A percentile compares a stretch with the other conserved stretches of the same genome.
phyloP scores from a whole-genome alignment of 768 basidiomycete species.

The Phaeotremella skinneri region DNA sequence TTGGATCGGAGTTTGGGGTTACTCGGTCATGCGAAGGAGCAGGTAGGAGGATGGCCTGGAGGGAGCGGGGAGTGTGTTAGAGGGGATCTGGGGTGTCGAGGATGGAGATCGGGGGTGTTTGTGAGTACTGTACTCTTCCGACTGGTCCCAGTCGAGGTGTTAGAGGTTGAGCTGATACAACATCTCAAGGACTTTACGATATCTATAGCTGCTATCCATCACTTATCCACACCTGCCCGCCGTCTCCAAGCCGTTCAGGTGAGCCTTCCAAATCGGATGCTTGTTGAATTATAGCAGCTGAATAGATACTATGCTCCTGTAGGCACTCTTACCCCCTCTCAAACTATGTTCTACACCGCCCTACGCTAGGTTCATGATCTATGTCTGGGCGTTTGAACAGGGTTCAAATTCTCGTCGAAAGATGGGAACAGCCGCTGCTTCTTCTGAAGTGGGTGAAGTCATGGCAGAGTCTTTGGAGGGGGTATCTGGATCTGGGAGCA shows the following conservation, averaged over 20 bases:
- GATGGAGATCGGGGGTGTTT: conserved; percentile 78
- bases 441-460: conserved; percentile 16
- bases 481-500: conserved; percentile 6
- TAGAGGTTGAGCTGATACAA: background rate
- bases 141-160: conserved; percentile 1
- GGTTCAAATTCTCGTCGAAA: conserved; percentile 75
- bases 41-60: conserved; percentile 46
- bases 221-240: conserved; percentile 76
- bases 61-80: conserved; percentile 62
- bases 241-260: conserved; percentile 74
- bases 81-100: conserved; percentile 67
- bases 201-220: conserved; percentile 96
- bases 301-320: conserved; percentile 23
- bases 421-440: conserved; percentile 53
- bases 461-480: conserved; percentile 17
- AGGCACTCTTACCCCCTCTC: conserved; percentile 35
- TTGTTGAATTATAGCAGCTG: background rate
- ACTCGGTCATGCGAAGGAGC: conserved; percentile 63
- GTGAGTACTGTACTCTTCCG: conserved; percentile 57
- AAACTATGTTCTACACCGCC: conserved; percentile 18
- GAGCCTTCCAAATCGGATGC: conserved; percentile 6
- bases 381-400: conserved; percentile 97
- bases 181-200: conserved; percentile 85
- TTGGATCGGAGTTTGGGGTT: conserved; percentile 79
- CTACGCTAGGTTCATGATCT: conserved; percentile 71